phyloP scores from a whole-genome alignment of 208 protist species.

The Crithidia fasciculata region DNA sequence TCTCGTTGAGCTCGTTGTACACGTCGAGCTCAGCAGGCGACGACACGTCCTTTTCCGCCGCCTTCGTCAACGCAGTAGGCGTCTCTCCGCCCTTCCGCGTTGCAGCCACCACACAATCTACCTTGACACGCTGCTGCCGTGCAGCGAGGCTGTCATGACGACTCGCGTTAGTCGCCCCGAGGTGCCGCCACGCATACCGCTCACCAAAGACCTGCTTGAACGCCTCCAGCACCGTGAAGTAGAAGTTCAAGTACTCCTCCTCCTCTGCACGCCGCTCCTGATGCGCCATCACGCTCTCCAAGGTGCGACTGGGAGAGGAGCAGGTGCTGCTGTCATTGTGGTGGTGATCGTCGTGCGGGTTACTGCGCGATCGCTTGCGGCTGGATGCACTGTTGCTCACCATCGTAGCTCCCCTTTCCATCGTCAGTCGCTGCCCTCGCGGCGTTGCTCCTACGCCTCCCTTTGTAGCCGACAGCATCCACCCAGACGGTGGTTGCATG shows the following conservation, averaged over 20 bases:
- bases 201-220: conserved; percentile 83
- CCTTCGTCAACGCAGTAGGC: background rate
- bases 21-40: background rate
- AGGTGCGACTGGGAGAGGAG: conserved; percentile 58
- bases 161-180: conserved; percentile 77
- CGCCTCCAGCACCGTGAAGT: conserved; percentile 49
- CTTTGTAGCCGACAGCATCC: background rate
- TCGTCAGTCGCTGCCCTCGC: background rate
- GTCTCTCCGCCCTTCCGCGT: conserved; percentile 6
- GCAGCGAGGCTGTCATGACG: conserved; percentile 38
- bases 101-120: too few species aligned
- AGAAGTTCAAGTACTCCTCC: conserved; percentile 54
- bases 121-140: too few species aligned
- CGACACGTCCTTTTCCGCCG: background rate
- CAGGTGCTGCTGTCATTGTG: conserved; percentile 18
- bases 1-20: conserved; percentile 34
- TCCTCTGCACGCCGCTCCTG: conserved; percentile 47
- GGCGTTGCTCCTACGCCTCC: background rate
- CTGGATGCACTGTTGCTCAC: background rate
- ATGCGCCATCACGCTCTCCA: conserved; percentile 48
- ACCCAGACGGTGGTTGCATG: background rate
- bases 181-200: conserved; percentile 71
- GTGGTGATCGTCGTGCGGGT: too few species aligned
- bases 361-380: background rate
- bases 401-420: background rate